A percentile compares a stretch with the other conserved stretches of the same genome.
phyloP scores from a whole-genome alignment of 306 rosid genomes.

The Cicer yamashitae region DNA sequence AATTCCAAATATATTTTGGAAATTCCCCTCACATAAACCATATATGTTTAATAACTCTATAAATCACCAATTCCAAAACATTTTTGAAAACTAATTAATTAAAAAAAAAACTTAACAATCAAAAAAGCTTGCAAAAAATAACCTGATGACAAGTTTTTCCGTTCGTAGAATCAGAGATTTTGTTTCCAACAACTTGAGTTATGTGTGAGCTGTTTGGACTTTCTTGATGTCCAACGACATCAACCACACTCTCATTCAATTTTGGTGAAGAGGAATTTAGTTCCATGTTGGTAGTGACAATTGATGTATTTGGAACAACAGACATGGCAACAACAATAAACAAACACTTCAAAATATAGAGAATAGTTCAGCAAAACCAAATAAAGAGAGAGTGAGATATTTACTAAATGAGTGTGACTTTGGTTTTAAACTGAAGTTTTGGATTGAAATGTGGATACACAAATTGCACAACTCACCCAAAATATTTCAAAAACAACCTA shows the following conservation, averaged over 20 bases:
- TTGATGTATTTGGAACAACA: too few relatives aligned
- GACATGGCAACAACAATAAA: too few relatives aligned
- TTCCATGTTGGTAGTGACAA: background rate
- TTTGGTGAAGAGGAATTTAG: background rate
- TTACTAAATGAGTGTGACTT: background rate
- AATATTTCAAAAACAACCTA: too few relatives aligned
- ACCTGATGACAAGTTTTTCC: slow-evolving; percentile 81
- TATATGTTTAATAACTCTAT: background rate
- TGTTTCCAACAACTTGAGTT: slow-evolving; percentile 38
- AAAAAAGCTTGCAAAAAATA: background rate
- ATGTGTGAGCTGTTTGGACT: too few relatives aligned
- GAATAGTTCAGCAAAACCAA: too few relatives aligned
- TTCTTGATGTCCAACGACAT: too few relatives aligned
- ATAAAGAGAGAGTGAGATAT: background rate
- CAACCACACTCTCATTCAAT: background rate
- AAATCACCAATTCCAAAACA: background rate
- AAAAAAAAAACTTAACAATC: background rate
- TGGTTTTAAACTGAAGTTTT: background rate
- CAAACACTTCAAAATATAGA: too few relatives aligned
- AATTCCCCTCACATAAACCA: too few relatives aligned
- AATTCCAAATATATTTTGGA: too few relatives aligned
- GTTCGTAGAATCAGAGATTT: slow-evolving; percentile 58
- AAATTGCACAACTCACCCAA: too few relatives aligned
- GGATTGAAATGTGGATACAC: too few relatives aligned
- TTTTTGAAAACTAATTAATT: background rate